These are phyloP conservation scores for Bromus sterilis DNA, from an alignment of 176 grass and related monocot species.

Conservation along the genomic window DNA sequence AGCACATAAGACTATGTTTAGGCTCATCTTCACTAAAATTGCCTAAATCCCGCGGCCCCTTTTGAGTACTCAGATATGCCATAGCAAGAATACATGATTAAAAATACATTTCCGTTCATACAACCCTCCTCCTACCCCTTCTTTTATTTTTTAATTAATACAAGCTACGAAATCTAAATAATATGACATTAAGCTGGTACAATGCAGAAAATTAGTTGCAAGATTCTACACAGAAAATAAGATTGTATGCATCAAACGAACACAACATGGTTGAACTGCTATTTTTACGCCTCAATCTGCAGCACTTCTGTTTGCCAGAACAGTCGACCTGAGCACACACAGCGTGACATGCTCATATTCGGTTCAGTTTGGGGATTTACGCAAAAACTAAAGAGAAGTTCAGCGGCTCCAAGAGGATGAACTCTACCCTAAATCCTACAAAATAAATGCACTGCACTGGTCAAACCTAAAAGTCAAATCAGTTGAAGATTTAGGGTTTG, in stretches of 20 bases:
- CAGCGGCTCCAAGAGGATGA: too few relatives aligned
- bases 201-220: not conserved
- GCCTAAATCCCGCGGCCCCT: not conserved
- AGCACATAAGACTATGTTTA: not conserved
- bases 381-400: too few relatives aligned
- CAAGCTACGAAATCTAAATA: not conserved
- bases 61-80: not conserved
- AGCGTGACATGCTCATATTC: too few relatives aligned
- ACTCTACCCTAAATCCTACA: too few relatives aligned
- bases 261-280: too few relatives aligned
- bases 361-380: too few relatives aligned
- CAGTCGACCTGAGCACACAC: too few relatives aligned
- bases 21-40: not conserved
- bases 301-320: too few relatives aligned
- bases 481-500: too few relatives aligned
- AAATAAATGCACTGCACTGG: too few relatives aligned
- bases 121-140: not conserved
- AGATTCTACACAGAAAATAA: not conserved
- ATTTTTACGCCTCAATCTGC: too few relatives aligned
- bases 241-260: not conserved
- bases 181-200: not conserved
- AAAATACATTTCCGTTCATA: not conserved
- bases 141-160: not conserved
- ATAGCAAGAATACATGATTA: not conserved
- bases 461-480: too few relatives aligned